Percentiles rank a stretch among this genome's conserved stretches.
phyloP scores from a whole-genome alignment of 345 rosid genomes.

The Rubroshorea leprosula region DNA sequence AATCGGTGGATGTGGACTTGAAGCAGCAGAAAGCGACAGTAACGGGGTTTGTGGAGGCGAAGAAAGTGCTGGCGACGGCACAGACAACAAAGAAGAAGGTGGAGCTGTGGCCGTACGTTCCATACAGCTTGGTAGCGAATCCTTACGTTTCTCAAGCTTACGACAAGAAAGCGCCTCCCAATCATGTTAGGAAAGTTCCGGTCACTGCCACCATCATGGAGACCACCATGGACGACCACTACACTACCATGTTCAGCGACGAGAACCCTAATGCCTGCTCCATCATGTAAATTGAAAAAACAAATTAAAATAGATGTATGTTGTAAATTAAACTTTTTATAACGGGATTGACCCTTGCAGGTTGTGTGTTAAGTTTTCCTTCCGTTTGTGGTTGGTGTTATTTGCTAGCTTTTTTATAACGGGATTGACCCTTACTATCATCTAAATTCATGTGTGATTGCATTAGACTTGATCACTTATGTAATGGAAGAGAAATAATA shows the following conservation, averaged over 20 bases:
- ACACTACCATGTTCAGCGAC: constrained; percentile 67
- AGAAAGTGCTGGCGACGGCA: constrained; percentile 66
- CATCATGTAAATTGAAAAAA: constrained; percentile 40
- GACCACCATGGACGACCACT: constrained; percentile 52
- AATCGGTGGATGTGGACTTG: constrained; percentile 69
- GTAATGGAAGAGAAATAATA: too few species aligned
- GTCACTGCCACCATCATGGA: constrained; percentile 43
- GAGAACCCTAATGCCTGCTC: constrained; percentile 81
- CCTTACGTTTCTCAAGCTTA: constrained; percentile 80
- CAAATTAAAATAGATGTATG: not conserved
- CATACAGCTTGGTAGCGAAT: constrained; percentile 53
- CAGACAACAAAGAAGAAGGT: constrained; percentile 81
- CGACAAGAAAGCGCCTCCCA: constrained; percentile 89
- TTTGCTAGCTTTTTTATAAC: too few species aligned
- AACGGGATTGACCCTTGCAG: too few species aligned
- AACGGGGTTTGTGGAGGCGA: constrained; percentile 54
- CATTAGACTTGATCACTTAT: too few species aligned
- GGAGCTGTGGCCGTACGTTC: constrained; percentile 93
- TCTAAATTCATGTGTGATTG: too few species aligned
- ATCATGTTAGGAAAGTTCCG: constrained; percentile 58
- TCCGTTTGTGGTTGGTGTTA: too few species aligned
- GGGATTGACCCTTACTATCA: too few species aligned
- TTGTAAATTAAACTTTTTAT: too few species aligned
- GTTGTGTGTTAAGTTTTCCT: too few species aligned
- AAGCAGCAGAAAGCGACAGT: constrained; percentile 81